Conservation (phyloP, 805 yeast genomes). For the Candida khao-thaluensis region DNA sequence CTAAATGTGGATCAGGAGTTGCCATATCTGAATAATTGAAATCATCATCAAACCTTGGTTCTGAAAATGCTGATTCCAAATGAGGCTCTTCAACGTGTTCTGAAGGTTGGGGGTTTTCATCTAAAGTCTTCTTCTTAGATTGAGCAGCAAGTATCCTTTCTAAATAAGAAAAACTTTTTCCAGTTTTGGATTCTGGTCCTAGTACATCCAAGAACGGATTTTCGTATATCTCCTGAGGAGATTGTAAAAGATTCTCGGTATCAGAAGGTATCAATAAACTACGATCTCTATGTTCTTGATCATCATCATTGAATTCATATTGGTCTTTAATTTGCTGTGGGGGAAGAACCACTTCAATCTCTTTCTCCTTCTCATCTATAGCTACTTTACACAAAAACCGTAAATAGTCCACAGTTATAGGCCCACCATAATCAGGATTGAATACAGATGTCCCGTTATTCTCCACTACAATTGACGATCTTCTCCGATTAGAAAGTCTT, state of each 20-base stretch:
- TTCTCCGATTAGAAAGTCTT: constrained; percentile 26
- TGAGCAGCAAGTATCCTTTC: constrained; percentile 30
- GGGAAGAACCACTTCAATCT: neutral
- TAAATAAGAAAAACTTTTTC: constrained; percentile 24
- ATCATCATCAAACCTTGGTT: constrained; percentile 5
- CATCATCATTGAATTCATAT: neutral
- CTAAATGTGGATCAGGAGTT: neutral
- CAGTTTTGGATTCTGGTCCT: constrained; percentile 3
- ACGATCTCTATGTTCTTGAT: neutral
- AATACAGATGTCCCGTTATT: constrained; percentile 23
- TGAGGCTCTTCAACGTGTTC: neutral
- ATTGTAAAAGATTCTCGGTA: constrained; percentile 3
- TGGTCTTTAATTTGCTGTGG: neutral
- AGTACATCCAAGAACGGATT: constrained; percentile 5
- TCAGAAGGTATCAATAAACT: constrained; percentile 7
- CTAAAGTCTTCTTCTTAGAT: constrained; percentile 4
- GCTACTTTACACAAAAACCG: constrained; percentile 34
- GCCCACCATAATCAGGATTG: constrained; percentile 34
- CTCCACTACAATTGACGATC: constrained; percentile 28
- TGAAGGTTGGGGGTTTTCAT: neutral
- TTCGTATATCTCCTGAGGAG: constrained; percentile 1
- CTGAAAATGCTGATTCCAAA: neutral
- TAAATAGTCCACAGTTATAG: constrained; percentile 37
- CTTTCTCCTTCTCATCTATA: constrained; percentile 9
- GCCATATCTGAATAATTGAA: neutral